Evolutionary conservation across 768 basidiomycete species (phyloP).

Genomic region (Lactarius vividus): DNA sequence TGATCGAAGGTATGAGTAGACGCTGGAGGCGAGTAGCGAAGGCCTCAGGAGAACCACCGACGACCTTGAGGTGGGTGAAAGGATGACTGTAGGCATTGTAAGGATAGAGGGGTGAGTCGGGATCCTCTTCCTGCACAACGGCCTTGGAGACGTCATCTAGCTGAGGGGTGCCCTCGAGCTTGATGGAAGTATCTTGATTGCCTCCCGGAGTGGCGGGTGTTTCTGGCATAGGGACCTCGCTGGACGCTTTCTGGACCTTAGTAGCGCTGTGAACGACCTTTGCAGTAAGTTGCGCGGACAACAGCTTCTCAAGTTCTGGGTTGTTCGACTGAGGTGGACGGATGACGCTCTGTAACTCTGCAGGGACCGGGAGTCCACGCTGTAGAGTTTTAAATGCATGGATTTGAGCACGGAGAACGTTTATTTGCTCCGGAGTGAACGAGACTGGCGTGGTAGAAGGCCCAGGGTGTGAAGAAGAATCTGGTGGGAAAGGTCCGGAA

Average conservation of each 20-base stretch:
- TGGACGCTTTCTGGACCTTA: slow-evolving; percentile 60
- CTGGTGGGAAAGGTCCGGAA: slow-evolving; percentile 50
- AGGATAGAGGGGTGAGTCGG: slow-evolving; percentile 79
- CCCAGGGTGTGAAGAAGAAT: slow-evolving; percentile 47
- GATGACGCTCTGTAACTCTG: slow-evolving; percentile 66
- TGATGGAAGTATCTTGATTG: slow-evolving; percentile 39
- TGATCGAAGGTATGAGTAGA: slow-evolving; percentile 81
- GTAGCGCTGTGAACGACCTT: slow-evolving; percentile 73
- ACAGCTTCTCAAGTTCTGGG: slow-evolving; percentile 61
- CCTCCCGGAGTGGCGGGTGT: slow-evolving; percentile 12
- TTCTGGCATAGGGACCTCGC: slow-evolving; percentile 25
- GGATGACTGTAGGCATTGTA: slow-evolving; percentile 90
- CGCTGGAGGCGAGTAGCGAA: slow-evolving; percentile 75
- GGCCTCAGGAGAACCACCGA: slow-evolving; percentile 56
- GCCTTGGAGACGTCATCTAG: slow-evolving; percentile 69
- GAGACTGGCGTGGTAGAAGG: slow-evolving; percentile 72
- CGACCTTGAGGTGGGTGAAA: slow-evolving; percentile 68
- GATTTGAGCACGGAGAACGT: slow-evolving; percentile 76
- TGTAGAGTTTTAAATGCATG: slow-evolving; percentile 74
- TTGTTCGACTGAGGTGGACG: slow-evolving; percentile 60
- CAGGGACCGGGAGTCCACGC: slow-evolving; percentile 64
- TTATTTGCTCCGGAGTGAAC: slow-evolving; percentile 74
- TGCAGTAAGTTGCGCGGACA: slow-evolving; percentile 58
- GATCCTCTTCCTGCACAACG: slow-evolving; percentile 75
- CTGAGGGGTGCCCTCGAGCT: slow-evolving; percentile 53